phyloP scores from a whole-genome alignment of 106 monocot genomes.

The Platanthera zijinensis region DNA sequence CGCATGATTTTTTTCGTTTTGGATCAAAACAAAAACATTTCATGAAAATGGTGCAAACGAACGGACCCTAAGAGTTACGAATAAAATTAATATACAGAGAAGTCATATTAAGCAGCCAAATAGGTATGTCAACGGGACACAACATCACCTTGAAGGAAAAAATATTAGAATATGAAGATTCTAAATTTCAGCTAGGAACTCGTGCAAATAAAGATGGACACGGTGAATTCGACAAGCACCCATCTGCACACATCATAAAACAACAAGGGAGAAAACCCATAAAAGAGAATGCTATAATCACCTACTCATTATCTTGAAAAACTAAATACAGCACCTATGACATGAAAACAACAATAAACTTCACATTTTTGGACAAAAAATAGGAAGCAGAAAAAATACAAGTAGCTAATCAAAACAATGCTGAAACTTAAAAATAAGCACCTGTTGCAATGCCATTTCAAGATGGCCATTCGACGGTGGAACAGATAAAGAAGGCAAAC shows the following conservation, averaged over 20 bases:
- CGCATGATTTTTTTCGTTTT: no score
- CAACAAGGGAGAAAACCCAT: not conserved
- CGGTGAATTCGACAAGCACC: not conserved
- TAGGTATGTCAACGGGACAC: no score
- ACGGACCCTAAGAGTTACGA: no score
- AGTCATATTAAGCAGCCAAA: no score
- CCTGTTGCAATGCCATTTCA: constrained; percentile 50
- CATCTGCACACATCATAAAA: not conserved
- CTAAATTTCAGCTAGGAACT: not conserved
- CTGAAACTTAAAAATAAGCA: constrained; percentile 8
- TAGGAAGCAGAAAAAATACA: not conserved
- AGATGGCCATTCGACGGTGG: constrained; percentile 57
- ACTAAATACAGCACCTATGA: not conserved
- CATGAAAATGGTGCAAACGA: no score
- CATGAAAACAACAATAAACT: not conserved
- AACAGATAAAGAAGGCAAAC: constrained; percentile 16
- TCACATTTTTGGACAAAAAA: not conserved
- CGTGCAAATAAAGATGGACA: not conserved
- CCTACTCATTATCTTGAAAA: not conserved
- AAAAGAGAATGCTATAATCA: not conserved
- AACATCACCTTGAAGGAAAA: not conserved
- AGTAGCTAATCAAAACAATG: not conserved
- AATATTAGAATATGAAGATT: not conserved
- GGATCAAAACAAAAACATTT: no score
- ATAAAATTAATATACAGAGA: no score